Evolutionary conservation across 2,329 filamentous ascomycete genomes (phyloP).

Genomic region (Chaetoscypha palmicola): DNA sequence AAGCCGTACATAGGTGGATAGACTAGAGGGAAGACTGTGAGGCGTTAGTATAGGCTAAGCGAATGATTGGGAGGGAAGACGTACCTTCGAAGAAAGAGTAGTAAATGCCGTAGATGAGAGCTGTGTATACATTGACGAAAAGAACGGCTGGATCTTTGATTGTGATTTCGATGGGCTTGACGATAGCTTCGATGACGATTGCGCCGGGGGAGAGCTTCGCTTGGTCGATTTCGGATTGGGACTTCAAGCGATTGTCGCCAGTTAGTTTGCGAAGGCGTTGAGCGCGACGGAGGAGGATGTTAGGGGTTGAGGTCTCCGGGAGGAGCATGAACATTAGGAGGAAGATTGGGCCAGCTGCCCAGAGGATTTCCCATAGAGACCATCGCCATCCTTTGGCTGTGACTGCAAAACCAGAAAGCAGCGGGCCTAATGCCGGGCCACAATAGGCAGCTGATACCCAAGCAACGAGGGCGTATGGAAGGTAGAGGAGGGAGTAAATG

Average conservation of each 20-base stretch:
- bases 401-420: constrained; percentile 55
- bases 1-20: constrained; percentile 54
- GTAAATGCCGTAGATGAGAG: constrained; percentile 55
- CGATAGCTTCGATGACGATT: constrained; percentile 47
- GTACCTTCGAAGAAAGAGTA: constrained; percentile 59
- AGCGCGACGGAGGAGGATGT: constrained; percentile 55
- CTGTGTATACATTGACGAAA: constrained; percentile 55
- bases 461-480: constrained; percentile 51
- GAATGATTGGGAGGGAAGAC: no score
- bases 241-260: constrained; percentile 47
- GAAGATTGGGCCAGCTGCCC: constrained; percentile 51
- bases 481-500: constrained; percentile 46
- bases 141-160: constrained; percentile 55
- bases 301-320: constrained; percentile 55
- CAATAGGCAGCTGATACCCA: constrained; percentile 51
- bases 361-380: constrained; percentile 57
- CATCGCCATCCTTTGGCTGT: constrained; percentile 54
- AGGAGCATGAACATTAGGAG: constrained; percentile 55
- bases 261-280: constrained; percentile 54
- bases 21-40: constrained; percentile 60
- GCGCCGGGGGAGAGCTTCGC: constrained; percentile 41
- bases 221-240: constrained; percentile 59
- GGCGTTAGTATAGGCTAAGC: no score
- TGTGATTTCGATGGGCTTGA: constrained; percentile 54
- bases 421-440: constrained; percentile 50